Evolutionary conservation across 2,329 filamentous ascomycete species (phyloP).

Genomic region (Fusarium zealandicum): DNA sequence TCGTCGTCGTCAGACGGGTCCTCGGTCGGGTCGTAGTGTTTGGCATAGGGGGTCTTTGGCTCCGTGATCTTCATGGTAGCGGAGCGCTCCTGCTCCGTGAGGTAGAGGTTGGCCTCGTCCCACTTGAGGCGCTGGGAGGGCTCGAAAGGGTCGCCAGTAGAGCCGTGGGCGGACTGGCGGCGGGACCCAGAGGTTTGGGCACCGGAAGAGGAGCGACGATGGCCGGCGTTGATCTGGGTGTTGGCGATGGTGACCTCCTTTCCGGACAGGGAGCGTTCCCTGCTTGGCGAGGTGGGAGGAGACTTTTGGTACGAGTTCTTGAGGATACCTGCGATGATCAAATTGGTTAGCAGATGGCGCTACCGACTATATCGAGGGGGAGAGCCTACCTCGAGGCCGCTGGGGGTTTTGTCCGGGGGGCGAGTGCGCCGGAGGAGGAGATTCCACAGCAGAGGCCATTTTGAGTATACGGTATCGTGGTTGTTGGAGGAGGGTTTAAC

Average conservation of each 20-base stretch:
- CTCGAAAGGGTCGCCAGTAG: constrained; percentile 52
- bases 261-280: constrained; percentile 61
- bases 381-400: constrained; percentile 54
- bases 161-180: constrained; percentile 68
- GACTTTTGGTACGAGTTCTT: constrained; percentile 82
- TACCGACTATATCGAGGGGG: not conserved
- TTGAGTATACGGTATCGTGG: constrained; percentile 31
- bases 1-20: constrained; percentile 83
- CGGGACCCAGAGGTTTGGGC: constrained; percentile 71
- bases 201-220: constrained; percentile 79
- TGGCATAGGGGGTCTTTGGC: constrained; percentile 96
- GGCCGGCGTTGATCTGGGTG: constrained; percentile 92
- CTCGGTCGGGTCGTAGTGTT: constrained; percentile 87
- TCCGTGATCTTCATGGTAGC: constrained; percentile 99
- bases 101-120: constrained; percentile 97
- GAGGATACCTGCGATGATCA: constrained; percentile 74
- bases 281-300: constrained; percentile 59
- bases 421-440: constrained; percentile 50
- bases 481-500: constrained; percentile 26
- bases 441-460: constrained; percentile 53
- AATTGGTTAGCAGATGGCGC: constrained; percentile 5
- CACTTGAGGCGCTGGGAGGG: constrained; percentile 84
- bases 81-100: constrained; percentile 94
- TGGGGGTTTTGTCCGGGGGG: constrained; percentile 52
- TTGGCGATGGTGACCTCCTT: constrained; percentile 95